Evolutionary conservation across 331 rosid genomes (phyloP).

Genomic region (Rosa hybrid): DNA sequence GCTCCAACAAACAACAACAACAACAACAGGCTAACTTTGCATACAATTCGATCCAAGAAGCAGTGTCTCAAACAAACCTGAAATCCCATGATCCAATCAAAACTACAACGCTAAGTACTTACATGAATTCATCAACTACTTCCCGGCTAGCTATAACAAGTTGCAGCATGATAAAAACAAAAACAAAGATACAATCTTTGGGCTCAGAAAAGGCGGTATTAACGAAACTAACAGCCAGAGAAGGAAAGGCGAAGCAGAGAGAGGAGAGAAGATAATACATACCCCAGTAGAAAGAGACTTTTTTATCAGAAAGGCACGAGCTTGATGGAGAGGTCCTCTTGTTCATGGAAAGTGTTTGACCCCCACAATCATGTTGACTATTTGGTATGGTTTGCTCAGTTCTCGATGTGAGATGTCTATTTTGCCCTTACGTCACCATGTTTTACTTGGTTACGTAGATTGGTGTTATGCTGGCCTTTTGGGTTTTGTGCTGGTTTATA

Average conservation of each 20-base stretch:
- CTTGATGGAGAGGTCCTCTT: conserved; percentile 11
- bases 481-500: neutral
- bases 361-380: conserved; percentile 20
- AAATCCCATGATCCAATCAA: conserved; percentile 14
- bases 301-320: conserved; percentile 7
- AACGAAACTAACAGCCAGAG: conserved; percentile 2
- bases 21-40: neutral
- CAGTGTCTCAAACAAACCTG: neutral
- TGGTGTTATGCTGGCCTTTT: neutral
- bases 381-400: conserved; percentile 23
- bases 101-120: neutral
- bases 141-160: neutral
- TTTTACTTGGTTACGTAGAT: neutral
- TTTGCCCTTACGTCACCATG: neutral
- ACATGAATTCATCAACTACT: conserved; percentile 3
- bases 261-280: conserved; percentile 6
- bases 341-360: conserved; percentile 31
- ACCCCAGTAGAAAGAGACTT: conserved; percentile 27
- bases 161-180: conserved; percentile 7
- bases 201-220: neutral
- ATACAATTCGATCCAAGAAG: conserved; percentile 1
- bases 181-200: neutral
- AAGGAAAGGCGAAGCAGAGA: neutral
- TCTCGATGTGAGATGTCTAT: neutral
- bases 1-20: neutral